Conservation (phyloP, 805 yeast genomes). For the Barnettozyma wickerhamii region DNA sequence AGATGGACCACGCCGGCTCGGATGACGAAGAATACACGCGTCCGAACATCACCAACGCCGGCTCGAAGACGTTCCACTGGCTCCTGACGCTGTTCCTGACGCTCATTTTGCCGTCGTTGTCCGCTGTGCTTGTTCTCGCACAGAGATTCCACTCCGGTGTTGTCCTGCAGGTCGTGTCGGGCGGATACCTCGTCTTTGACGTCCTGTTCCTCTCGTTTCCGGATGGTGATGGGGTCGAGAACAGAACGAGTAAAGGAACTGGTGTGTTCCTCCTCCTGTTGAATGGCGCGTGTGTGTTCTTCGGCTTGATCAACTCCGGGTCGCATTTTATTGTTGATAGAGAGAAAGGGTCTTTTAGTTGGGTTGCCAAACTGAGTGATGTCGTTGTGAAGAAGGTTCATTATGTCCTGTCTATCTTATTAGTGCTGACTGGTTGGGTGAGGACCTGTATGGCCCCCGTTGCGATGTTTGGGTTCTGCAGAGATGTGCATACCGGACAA, state of each 20-base stretch:
- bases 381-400: slow-evolving; percentile 33
- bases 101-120: slow-evolving; percentile 52
- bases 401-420: slow-evolving; percentile 42
- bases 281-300: slow-evolving; percentile 42
- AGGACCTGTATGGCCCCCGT: slow-evolving; percentile 77
- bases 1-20: slow-evolving; percentile 31
- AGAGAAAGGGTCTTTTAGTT: slow-evolving; percentile 17
- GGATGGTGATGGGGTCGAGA: slow-evolving; percentile 63
- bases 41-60: slow-evolving; percentile 40
- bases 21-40: slow-evolving; percentile 28
- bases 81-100: slow-evolving; percentile 42
- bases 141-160: slow-evolving; percentile 41
- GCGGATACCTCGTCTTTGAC: slow-evolving; percentile 52
- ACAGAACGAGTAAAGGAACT: slow-evolving; percentile 61
- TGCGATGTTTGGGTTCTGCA: slow-evolving; percentile 84
- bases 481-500: slow-evolving; percentile 81
- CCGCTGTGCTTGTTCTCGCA: slow-evolving; percentile 53
- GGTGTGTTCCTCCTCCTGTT: slow-evolving; percentile 55
- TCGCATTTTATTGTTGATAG: slow-evolving; percentile 33
- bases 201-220: slow-evolving; percentile 56
- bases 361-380: slow-evolving; percentile 35
- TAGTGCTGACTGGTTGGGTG: slow-evolving; percentile 67
- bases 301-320: slow-evolving; percentile 55
- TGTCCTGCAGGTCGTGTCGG: slow-evolving; percentile 41
- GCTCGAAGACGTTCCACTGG: slow-evolving; percentile 64